These are phyloP conservation scores for Grosmannia clavigera DNA, from an alignment of 2,329 filamentous ascomycete species.

Conservation along the genomic window DNA sequence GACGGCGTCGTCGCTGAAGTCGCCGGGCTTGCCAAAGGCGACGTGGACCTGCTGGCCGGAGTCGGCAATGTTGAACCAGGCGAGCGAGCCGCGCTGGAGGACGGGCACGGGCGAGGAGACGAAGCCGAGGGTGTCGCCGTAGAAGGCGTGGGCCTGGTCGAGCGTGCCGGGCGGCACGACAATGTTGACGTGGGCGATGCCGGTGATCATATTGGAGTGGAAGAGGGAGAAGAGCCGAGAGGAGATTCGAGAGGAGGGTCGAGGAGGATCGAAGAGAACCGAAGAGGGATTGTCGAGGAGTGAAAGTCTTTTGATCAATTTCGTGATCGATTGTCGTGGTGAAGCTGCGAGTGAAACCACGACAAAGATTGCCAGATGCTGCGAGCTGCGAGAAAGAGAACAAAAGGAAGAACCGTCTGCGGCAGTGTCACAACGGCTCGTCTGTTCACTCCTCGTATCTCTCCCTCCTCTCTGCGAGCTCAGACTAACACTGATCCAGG, in stretches of 20 bases:
- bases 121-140: slow-evolving; percentile 42
- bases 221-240: neutral
- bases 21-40: slow-evolving; percentile 26
- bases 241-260: neutral
- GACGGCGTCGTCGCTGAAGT: slow-evolving; percentile 15
- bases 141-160: slow-evolving; percentile 39
- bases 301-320: no score
- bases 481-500: neutral
- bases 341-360: no score
- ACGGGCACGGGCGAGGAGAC: slow-evolving; percentile 37
- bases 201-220: slow-evolving; percentile 13
- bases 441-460: no score
- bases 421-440: no score
- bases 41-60: slow-evolving; percentile 45
- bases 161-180: slow-evolving; percentile 42
- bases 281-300: neutral
- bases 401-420: no score
- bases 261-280: neutral
- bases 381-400: no score
- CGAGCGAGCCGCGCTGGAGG: slow-evolving; percentile 34
- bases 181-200: slow-evolving; percentile 40
- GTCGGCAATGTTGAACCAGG: slow-evolving; percentile 49
- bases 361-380: no score
- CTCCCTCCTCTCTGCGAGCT: no score
- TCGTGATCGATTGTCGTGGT: no score